Evolutionary conservation across 495 filamentous ascomycete genomes (phyloP).

Genomic region (Pyrenopolyporus hunteri): DNA sequence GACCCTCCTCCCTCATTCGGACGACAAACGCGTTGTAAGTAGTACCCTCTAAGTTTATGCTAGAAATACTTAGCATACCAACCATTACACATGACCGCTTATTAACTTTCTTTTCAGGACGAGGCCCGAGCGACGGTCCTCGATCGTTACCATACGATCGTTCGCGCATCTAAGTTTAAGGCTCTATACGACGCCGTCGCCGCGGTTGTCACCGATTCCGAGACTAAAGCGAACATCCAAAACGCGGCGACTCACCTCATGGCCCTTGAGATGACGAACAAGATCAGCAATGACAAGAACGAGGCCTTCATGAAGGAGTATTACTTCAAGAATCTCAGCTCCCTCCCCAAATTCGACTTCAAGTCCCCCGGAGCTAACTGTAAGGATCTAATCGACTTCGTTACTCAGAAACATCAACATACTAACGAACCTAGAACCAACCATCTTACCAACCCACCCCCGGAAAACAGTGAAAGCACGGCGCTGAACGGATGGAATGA

Average conservation of each 20-base stretch:
- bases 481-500: too few relatives aligned
- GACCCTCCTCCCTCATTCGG: not conserved
- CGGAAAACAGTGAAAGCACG: too few relatives aligned
- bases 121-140: not conserved
- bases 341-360: not conserved
- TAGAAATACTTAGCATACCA: too few relatives aligned
- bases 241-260: not conserved
- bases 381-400: not conserved
- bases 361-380: not conserved
- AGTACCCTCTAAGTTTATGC: too few relatives aligned
- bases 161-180: not conserved
- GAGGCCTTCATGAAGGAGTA: not conserved
- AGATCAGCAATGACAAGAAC: not conserved
- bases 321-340: too few relatives aligned
- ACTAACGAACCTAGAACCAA: conserved; percentile 4
- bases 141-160: not conserved
- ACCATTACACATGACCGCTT: not conserved
- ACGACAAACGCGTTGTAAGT: not conserved
- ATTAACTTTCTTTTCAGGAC: not conserved
- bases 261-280: not conserved
- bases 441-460: too few relatives aligned
- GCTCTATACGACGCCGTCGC: not conserved
- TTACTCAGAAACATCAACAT: not conserved
- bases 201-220: not conserved
- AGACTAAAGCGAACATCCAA: not conserved